phyloP scores from a whole-genome alignment of 495 filamentous ascomycete genomes.

The Chaetomium tenue region DNA sequence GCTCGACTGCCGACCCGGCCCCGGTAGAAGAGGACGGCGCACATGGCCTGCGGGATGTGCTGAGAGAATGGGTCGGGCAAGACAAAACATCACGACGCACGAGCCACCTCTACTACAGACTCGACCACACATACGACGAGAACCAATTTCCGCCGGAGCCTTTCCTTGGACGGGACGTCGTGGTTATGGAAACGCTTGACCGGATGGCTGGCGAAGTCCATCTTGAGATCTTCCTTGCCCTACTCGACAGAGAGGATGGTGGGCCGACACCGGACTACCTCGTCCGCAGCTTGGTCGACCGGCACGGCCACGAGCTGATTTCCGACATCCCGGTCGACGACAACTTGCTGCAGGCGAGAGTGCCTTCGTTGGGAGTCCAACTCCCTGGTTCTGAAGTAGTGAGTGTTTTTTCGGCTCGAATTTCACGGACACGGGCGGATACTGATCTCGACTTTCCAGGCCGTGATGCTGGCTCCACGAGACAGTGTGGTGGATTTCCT shows the following conservation, averaged over 20 bases:
- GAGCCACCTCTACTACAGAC: conserved; percentile 22
- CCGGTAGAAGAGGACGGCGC: not conserved
- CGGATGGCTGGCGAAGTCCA: not conserved
- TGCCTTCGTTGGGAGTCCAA: not conserved
- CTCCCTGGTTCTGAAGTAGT: conserved; percentile 8
- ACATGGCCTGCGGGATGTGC: conserved; percentile 9
- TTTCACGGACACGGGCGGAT: not conserved
- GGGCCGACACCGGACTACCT: conserved; percentile 13
- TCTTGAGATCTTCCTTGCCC: conserved; percentile 25
- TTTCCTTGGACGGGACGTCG: conserved; percentile 12
- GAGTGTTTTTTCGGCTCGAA: not conserved
- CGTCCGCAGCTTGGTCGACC: conserved; percentile 15
- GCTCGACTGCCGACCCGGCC: not conserved
- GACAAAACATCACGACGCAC: conserved; percentile 15
- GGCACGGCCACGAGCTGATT: conserved; percentile 14
- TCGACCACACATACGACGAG: conserved; percentile 17
- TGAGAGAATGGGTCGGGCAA: conserved; percentile 19
- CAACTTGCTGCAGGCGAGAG: conserved; percentile 10
- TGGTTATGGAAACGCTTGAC: conserved; percentile 12
- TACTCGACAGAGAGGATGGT: conserved; percentile 18
- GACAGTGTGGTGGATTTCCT: conserved; percentile 30
- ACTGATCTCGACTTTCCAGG: conserved; percentile 1
- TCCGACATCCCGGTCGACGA: conserved; percentile 15
- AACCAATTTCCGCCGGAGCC: not conserved
- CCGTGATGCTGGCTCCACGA: conserved; percentile 25